Base-by-base conservation (phyloP, 768 basidiomycete species). In the Mycena alexandri region DNA sequence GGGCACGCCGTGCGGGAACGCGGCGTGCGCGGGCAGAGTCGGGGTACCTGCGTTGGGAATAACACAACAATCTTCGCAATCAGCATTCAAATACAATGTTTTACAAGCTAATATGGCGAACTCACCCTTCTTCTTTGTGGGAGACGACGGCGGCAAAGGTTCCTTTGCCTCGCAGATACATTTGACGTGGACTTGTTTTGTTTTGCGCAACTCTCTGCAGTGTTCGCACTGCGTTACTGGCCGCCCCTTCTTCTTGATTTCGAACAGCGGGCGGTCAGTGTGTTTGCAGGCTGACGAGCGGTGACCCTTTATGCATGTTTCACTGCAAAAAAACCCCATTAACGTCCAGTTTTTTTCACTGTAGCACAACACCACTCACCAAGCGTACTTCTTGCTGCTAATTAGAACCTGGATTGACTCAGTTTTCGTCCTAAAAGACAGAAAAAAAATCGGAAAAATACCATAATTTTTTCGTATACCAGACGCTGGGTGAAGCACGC, bases 231-330 rank as follows among this genome's bases (percentile, higher is more conserved):
- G 95, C 10, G 96, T 94, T 25, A 95, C 87, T 2, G 95, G 95
- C 44, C 95, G 87, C 3, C 95, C 95, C 77, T 97, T 96, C 84
- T 92, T 93, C 83, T 95, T 94, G 63, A 97, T 93, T 80, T 96
- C 94, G 77, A 90, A 95, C 57, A 97, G 84, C 42, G 94, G 91
- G 46, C 95, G 87, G 77, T 95, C 93, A 59, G 89, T 91, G 77
- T 97, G 95, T 75, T 89, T 90, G 81, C 95, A 97, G 34, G 89
- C 86, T 17, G 93, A 94, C 17, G 95, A 96, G 54, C 95, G 89
- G 80, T 97, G 95, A 19, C 95, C 95, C 81, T 95, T 95, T 79
- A 96, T 96, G 82, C 95, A 97, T 71, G 93, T 92, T 83, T 93
- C 93, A 79, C 94, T 95, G 72, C 24, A 51, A 50, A 9, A 52